Evolutionary conservation across 176 grass and related monocot species (phyloP).

Genomic region (maize (Zea mays)): Zm-B73-REFERENCE-NAM-5.0 NC_050104.1:21937001-21937500

Average conservation of each 20-base stretch:
- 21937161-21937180: background rate
- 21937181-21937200: background rate
- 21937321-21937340: conserved; percentile 3
- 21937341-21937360: background rate
- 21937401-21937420: conserved; percentile 5
- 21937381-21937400: background rate
- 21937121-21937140: background rate
- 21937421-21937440: conserved; percentile 56
- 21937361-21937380: background rate
- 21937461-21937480: conserved; percentile 59
- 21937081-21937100: conserved; percentile 75
- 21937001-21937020: conserved; percentile 73
- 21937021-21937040: conserved; percentile 67
- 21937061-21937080: conserved; percentile 77
- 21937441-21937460: conserved; percentile 56
- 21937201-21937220: background rate
- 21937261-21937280: conserved; percentile 25
- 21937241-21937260: background rate
- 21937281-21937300: conserved; percentile 6
- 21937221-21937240: conserved; percentile 2
- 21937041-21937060: conserved; percentile 82
- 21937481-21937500: conserved; percentile 30
- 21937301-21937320: background rate
- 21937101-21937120: conserved; percentile 77
- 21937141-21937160: background rate